phyloP scores from a whole-genome alignment of 192 early-diverging fungal genomes.

The Coemansia asiatica region DNA sequence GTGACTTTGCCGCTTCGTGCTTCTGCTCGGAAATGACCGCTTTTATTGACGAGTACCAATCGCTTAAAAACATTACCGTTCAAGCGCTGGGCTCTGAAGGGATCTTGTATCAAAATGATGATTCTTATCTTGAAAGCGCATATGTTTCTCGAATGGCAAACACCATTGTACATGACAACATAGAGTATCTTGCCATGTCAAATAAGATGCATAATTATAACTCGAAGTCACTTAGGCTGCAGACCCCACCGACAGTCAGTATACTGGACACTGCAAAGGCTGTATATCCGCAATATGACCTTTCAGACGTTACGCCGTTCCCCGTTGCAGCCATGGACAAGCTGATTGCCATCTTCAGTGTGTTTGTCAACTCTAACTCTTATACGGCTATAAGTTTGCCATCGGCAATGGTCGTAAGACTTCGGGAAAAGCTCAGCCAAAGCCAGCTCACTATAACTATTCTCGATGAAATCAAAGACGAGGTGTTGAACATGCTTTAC shows the following conservation, averaged over 20 bases:
- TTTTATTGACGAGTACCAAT: conserved; percentile 49
- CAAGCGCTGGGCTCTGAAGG: conserved; percentile 35
- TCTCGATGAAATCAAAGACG: conserved; percentile 49
- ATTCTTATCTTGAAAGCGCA: conserved; percentile 22
- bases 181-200: conserved; percentile 33
- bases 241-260: conserved; percentile 43
- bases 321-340: conserved; percentile 49
- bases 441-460: conserved; percentile 43
- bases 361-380: conserved; percentile 52
- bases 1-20: conserved; percentile 53
- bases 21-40: conserved; percentile 55
- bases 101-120: conserved; percentile 35
- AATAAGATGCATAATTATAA: conserved; percentile 10
- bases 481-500: conserved; percentile 53
- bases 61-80: conserved; percentile 40
- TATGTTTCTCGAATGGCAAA: conserved; percentile 33
- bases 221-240: conserved; percentile 22
- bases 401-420: conserved; percentile 29
- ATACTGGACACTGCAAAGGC: conserved; percentile 45
- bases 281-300: conserved; percentile 35
- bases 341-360: conserved; percentile 47
- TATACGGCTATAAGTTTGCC: conserved; percentile 44
- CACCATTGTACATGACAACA: conserved; percentile 12
- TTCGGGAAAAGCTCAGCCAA: conserved; percentile 32
- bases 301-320: conserved; percentile 38